phyloP scores from a whole-genome alignment of 306 rosid genomes.

The Echinosophora koreensis region DNA sequence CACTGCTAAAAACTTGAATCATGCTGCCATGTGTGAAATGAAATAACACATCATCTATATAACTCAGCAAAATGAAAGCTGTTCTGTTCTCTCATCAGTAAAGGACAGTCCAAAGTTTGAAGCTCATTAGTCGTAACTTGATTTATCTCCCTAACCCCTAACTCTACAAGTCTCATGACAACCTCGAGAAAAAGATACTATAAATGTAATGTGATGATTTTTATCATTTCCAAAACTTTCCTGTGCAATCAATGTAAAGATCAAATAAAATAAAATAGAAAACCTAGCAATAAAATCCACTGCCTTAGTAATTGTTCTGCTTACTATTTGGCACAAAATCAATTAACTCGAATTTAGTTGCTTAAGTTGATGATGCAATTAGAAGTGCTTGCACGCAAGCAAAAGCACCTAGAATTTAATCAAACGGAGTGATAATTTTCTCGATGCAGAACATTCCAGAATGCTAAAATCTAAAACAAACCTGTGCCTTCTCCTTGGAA shows the following conservation, averaged over 20 bases:
- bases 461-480: slow-evolving; percentile 37
- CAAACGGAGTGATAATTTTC: not conserved
- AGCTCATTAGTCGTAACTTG: not conserved
- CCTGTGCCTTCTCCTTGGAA: slow-evolving; percentile 97
- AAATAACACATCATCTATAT: not conserved
- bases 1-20: slow-evolving; percentile 26
- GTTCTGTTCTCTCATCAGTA: not conserved
- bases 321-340: slow-evolving; percentile 1
- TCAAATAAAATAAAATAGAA: not conserved
- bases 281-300: not conserved
- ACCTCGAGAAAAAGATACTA: not conserved
- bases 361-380: slow-evolving; percentile 13
- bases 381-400: not conserved
- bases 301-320: not conserved
- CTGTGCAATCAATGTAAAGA: not conserved
- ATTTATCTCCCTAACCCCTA: slow-evolving; percentile 5
- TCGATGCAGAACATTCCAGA: not conserved
- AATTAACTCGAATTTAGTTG: slow-evolving; percentile 16
- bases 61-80: not conserved
- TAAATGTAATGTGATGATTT: not conserved
- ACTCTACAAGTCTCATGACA: not conserved
- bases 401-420: slow-evolving; percentile 18
- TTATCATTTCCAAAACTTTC: not conserved
- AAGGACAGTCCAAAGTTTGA: slow-evolving; percentile 2
- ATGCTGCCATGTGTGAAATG: slow-evolving; percentile 22